phyloP scores from a whole-genome alignment of 306 rosid genomes.

The Citrullus colocynthis region DNA sequence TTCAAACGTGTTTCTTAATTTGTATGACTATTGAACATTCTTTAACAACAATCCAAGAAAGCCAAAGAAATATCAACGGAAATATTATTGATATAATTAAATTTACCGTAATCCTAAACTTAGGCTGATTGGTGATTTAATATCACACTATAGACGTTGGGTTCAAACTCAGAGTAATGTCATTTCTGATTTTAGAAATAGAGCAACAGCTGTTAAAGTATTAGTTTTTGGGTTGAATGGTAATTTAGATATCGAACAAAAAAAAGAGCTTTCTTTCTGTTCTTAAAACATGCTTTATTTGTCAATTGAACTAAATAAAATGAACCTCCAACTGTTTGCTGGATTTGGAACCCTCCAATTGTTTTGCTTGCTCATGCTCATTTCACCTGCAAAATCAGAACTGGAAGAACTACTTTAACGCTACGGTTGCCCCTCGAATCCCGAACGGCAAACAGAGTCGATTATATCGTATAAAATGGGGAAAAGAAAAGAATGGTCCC shows the following conservation, averaged over 20 bases:
- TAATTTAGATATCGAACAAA: background rate
- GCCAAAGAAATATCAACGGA: too few species aligned
- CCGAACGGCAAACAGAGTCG: background rate
- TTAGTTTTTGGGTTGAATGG: background rate
- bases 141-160: background rate
- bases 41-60: background rate
- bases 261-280: background rate
- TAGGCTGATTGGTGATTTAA: too few species aligned
- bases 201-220: too few species aligned
- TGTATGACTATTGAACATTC: background rate
- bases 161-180: background rate
- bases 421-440: background rate
- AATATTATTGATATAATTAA: too few species aligned
- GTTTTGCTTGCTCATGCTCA: background rate
- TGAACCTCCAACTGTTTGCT: background rate
- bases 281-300: background rate
- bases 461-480: background rate
- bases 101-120: background rate
- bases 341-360: background rate
- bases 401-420: background rate
- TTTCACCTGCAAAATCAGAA: background rate
- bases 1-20: background rate
- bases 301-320: background rate
- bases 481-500: background rate
- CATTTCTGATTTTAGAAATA: too few species aligned